Evolutionary conservation across 163 green algal species (phyloP), one percentile per base, ranked within the genome.

Genomic region (Chlorella variabilis): DNA sequence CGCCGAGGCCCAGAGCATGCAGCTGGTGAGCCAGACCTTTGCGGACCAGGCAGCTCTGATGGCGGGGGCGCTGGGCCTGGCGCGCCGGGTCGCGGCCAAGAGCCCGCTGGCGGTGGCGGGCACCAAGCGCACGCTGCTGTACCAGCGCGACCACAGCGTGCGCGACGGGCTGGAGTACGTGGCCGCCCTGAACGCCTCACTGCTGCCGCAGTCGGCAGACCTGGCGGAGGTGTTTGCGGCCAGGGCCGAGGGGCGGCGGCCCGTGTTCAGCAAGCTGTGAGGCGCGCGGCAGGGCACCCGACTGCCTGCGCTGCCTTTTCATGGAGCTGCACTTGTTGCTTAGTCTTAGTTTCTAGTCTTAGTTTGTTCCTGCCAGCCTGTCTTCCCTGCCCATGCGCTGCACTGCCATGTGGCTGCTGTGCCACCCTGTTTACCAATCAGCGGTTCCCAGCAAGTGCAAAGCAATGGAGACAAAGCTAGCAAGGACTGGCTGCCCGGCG

Each of bases 121-220:
- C 20, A 98, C 96, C 71, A 99, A 99, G 86, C 71, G 81, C 9
- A 84, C 95, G 48, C 87, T 98, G 77, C 86, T 98, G 61, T 81
- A 94, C 77, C 59, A 83, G 34, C 84, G 88, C 69, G 86, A 92
- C 41, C 82, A 89, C 66, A 89, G 49, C 9, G 93, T 98, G 48
- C 29, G 41, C 1, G 87, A 94, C 15, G 89, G 92, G 0, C 86
- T 98, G 65, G 88, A 96, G 6, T 91, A 93, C 80, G 94, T 97
- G 25, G 91, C 94, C 5, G 87, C 82, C 2, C 95, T 87, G 86
- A 98, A 97, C 79, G 83, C 87, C 8, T 92, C 88, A 20, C 87
- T 88, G 80, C 78, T 97, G 59, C 75, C 67, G 23, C 68, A 54
- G 4, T 86, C 75, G 13, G 51, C 51, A 0, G 89, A 93, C 49